A percentile compares a stretch with the other conserved stretches of the same genome.
Conservation (phyloP, 805 yeast species). For the Suhomyces canberraensis region DNA sequence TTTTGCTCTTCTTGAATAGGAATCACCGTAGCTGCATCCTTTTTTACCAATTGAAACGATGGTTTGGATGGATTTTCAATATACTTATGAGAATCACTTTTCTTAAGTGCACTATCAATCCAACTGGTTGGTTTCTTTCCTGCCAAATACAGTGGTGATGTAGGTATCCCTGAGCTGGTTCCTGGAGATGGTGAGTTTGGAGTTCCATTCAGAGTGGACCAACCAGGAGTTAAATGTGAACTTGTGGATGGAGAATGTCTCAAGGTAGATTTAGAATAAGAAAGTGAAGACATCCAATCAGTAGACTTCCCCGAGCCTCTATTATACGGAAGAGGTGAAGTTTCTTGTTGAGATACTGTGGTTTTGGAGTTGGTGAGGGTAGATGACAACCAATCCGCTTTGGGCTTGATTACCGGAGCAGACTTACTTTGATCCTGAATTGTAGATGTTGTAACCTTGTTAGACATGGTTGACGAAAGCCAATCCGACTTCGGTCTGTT, state of each 20-base stretch:
- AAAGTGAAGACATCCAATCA: slow-evolving; percentile 14
- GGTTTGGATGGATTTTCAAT: slow-evolving; percentile 13
- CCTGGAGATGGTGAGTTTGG: not conserved
- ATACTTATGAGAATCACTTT: slow-evolving; percentile 12
- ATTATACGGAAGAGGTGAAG: slow-evolving; percentile 1
- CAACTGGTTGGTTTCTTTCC: slow-evolving; percentile 10
- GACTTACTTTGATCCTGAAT: slow-evolving; percentile 4
- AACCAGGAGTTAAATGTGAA: not conserved
- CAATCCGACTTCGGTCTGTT: slow-evolving; percentile 11
- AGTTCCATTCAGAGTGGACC: not conserved
- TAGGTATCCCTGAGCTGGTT: not conserved
- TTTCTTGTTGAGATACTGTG: slow-evolving; percentile 6
- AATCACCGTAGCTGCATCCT: slow-evolving; percentile 5
- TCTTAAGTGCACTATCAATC: slow-evolving; percentile 14
- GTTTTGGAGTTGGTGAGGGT: slow-evolving; percentile 9
- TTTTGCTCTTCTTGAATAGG: slow-evolving; percentile 6
- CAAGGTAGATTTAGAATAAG: slow-evolving; percentile 8
- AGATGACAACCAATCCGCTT: slow-evolving; percentile 14
- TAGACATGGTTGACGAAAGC: slow-evolving; percentile 13
- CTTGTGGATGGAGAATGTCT: slow-evolving; percentile 2
- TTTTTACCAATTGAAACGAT: slow-evolving; percentile 9
- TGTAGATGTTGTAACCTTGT: slow-evolving; percentile 8
- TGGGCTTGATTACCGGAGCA: slow-evolving; percentile 4
- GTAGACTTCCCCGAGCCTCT: not conserved
- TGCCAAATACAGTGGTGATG: not conserved